Percentiles rank a stretch among this genome's conserved stretches.
phyloP scores from a whole-genome alignment of 2,329 filamentous ascomycete genomes.

The Trichoderma polysporum region DNA sequence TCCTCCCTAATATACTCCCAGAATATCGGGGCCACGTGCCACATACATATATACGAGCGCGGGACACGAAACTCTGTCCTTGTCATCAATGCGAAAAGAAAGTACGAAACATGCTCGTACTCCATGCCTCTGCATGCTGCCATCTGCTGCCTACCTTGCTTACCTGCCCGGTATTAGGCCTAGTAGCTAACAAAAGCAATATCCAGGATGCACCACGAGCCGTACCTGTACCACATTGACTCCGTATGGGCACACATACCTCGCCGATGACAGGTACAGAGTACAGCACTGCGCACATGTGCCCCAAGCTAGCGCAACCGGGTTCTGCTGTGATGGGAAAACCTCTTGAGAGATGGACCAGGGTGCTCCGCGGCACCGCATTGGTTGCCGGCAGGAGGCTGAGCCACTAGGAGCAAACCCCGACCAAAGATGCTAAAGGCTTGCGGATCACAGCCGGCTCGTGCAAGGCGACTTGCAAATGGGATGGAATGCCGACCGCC shows the following conservation, averaged over 20 bases:
- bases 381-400: conserved; percentile 14
- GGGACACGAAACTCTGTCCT: neutral
- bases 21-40: neutral
- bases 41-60: neutral
- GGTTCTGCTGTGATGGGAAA: conserved; percentile 16
- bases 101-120: neutral
- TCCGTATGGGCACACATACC: neutral
- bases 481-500: conserved; percentile 12
- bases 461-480: conserved; percentile 15
- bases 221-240: neutral
- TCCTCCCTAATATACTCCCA: neutral
- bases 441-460: conserved; percentile 17
- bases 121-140: neutral
- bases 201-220: neutral
- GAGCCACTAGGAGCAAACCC: conserved; percentile 17
- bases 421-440: conserved; percentile 5
- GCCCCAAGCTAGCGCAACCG: neutral
- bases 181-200: neutral
- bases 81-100: neutral
- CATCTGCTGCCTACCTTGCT: neutral
- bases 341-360: conserved; percentile 2
- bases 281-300: neutral
- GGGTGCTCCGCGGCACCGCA: conserved; percentile 15
- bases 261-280: conserved; percentile 11
- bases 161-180: neutral